Evolutionary conservation across 495 filamentous ascomycete genomes (phyloP).

Genomic region (Aspergillus asperescens): DNA sequence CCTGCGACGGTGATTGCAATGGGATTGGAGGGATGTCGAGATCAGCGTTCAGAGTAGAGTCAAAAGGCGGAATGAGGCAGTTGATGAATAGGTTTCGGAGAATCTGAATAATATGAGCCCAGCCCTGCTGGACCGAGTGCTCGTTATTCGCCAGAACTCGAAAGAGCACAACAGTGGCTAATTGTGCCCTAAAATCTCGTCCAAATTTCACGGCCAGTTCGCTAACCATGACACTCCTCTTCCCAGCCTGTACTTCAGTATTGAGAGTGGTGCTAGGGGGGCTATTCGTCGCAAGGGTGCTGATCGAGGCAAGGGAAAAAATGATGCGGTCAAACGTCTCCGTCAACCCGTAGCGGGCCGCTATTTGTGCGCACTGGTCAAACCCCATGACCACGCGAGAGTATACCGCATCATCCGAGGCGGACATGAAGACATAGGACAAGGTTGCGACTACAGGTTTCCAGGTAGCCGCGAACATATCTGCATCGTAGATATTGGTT

Average conservation of each 20-base stretch:
- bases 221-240: constrained; percentile 97
- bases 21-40: constrained; percentile 81
- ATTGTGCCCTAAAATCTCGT: constrained; percentile 84
- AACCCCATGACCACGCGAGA: constrained; percentile 89
- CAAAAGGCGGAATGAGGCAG: constrained; percentile 82
- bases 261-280: constrained; percentile 83
- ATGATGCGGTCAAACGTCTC: constrained; percentile 90
- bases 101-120: constrained; percentile 82
- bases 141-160: constrained; percentile 82
- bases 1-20: constrained; percentile 81
- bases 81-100: constrained; percentile 96
- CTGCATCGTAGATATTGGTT: constrained; percentile 91
- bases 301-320: constrained; percentile 82
- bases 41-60: constrained; percentile 60
- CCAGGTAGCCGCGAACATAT: constrained; percentile 98
- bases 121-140: constrained; percentile 65
- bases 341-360: constrained; percentile 74
- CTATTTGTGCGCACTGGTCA: constrained; percentile 92
- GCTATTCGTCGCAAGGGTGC: constrained; percentile 67
- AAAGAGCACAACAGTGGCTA: constrained; percentile 92
- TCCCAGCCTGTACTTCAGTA: constrained; percentile 88
- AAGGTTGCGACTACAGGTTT: constrained; percentile 89
- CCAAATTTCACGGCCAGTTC: constrained; percentile 97
- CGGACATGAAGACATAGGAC: constrained; percentile 98
- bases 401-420: constrained; percentile 95